Percentiles rank a stretch among this genome's conserved stretches.
phyloP scores from a whole-genome alignment of 768 basidiomycete species.

The Tylopilus vinaceipallidus region DNA sequence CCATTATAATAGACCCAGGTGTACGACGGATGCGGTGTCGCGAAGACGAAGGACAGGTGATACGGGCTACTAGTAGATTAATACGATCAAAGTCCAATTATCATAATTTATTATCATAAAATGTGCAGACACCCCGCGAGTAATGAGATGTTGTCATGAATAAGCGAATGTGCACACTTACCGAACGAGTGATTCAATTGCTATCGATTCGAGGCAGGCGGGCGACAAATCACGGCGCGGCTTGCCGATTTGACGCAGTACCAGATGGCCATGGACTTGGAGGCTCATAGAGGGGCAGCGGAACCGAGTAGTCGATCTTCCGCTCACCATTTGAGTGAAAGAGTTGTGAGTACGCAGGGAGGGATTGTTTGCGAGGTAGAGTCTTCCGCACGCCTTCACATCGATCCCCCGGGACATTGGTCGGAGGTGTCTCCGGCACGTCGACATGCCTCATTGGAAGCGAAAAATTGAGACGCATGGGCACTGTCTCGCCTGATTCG shows the following conservation, averaged over 20 bases:
- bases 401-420: neutral
- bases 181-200: neutral
- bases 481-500: conserved; percentile 27
- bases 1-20: too few relatives aligned
- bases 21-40: conserved; percentile 1
- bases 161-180: neutral
- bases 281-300: conserved; percentile 65
- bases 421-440: conserved; percentile 29
- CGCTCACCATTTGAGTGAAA: conserved; percentile 72
- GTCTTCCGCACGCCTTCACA: conserved; percentile 10
- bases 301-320: conserved; percentile 62
- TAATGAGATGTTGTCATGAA: too few relatives aligned
- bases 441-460: conserved; percentile 54
- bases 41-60: conserved; percentile 3
- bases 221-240: conserved; percentile 3
- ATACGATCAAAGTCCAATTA: too few relatives aligned
- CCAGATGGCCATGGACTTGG: conserved; percentile 7
- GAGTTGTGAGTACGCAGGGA: conserved; percentile 78
- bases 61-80: too few relatives aligned
- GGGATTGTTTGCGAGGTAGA: conserved; percentile 29
- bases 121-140: too few relatives aligned
- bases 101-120: neutral
- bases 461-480: conserved; percentile 33
- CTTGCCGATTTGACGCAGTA: conserved; percentile 4
- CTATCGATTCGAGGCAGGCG: neutral